phyloP scores from a whole-genome alignment of 306 rosid species.

The Heteromeles arbutifolia region DNA sequence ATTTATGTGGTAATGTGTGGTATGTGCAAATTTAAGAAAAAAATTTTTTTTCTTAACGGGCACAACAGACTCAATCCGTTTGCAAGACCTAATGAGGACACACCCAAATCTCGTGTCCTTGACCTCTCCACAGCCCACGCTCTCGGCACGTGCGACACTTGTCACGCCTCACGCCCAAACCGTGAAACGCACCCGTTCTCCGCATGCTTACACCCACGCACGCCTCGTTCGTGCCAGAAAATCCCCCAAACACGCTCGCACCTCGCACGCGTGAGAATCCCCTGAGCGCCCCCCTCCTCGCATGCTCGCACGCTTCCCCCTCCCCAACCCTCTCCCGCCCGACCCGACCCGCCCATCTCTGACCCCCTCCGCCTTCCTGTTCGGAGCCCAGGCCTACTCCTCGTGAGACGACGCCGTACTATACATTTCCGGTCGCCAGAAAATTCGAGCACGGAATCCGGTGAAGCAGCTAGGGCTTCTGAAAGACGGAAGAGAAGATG shows the following conservation, averaged over 20 bases:
- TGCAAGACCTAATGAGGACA: too few relatives aligned
- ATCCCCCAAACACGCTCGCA: slow-evolving; percentile 3
- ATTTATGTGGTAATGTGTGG: too few relatives aligned
- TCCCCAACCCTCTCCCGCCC: slow-evolving; percentile 21
- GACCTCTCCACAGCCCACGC: neutral
- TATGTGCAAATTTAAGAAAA: too few relatives aligned
- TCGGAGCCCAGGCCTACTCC: neutral
- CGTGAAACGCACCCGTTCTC: neutral
- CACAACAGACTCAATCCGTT: too few relatives aligned
- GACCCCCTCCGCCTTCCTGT: neutral
- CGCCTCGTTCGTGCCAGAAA: slow-evolving; percentile 64
- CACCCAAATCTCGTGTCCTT: slow-evolving; percentile 4
- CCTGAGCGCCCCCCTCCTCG: slow-evolving; percentile 18
- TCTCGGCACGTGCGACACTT: slow-evolving; percentile 12
- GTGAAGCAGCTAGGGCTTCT: slow-evolving; percentile 6
- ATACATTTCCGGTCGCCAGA: slow-evolving; percentile 40
- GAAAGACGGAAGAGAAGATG: neutral
- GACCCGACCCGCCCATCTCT: slow-evolving; percentile 30
- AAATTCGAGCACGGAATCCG: neutral
- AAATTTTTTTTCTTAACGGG: too few relatives aligned
- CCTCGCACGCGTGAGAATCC: slow-evolving; percentile 53
- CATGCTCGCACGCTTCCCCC: slow-evolving; percentile 56
- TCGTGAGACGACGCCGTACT: slow-evolving; percentile 5
- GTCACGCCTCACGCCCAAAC: neutral
- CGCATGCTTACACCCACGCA: slow-evolving; percentile 11